phyloP scores from a whole-genome alignment of 2,329 filamentous ascomycete species.

The Rhynchosporium secalis region DNA sequence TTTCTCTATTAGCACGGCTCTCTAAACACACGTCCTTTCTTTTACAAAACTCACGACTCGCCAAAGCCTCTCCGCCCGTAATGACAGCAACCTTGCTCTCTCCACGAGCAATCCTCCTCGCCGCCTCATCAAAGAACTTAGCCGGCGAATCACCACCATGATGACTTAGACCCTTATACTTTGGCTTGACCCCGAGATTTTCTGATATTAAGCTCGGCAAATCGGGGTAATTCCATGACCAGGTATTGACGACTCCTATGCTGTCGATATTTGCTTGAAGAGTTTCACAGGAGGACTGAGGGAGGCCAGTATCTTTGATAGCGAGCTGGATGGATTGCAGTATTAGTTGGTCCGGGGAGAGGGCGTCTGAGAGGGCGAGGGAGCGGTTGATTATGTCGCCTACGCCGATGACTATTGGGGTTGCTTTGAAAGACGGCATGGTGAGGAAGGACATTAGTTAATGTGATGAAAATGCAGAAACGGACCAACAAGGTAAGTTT shows the following conservation, averaged over 20 bases:
- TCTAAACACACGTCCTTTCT: no score
- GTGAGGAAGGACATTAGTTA: neutral
- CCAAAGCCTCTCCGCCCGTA: conserved; percentile 64
- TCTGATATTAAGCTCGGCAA: conserved; percentile 54
- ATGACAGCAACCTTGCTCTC: conserved; percentile 58
- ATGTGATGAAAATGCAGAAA: neutral
- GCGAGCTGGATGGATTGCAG: conserved; percentile 54
- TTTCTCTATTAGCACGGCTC: conserved; percentile 37
- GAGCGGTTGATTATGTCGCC: conserved; percentile 62
- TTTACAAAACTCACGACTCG: conserved; percentile 47
- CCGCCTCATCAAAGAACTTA: conserved; percentile 62
- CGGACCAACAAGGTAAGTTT: no score
- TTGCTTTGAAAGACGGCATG: conserved; percentile 19
- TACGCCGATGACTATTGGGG: conserved; percentile 62
- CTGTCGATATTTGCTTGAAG: conserved; percentile 55
- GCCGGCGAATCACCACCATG: conserved; percentile 66
- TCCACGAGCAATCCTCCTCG: conserved; percentile 54
- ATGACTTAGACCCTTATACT: conserved; percentile 51
- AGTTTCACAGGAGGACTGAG: conserved; percentile 32
- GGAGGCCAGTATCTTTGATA: conserved; percentile 49
- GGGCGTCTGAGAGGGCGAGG: conserved; percentile 50
- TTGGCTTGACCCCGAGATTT: conserved; percentile 49
- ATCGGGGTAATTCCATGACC: conserved; percentile 66
- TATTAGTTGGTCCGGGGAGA: conserved; percentile 61
- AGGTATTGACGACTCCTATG: conserved; percentile 59